phyloP scores from a whole-genome alignment of 805 yeast species.

The Sugiyamaella qingdaonensis region DNA sequence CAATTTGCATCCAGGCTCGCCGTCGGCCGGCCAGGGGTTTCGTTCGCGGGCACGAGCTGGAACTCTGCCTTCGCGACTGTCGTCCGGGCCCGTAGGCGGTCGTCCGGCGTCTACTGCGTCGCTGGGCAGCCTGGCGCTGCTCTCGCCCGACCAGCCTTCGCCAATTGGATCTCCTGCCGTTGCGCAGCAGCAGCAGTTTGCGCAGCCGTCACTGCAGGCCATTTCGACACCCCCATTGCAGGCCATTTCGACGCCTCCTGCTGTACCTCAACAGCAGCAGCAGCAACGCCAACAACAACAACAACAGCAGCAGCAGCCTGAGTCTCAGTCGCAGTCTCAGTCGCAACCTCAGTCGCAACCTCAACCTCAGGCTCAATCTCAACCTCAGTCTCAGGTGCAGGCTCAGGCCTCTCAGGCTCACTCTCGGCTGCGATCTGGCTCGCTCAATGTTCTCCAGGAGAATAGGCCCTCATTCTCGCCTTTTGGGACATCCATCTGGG shows the following conservation, averaged over 20 bases:
- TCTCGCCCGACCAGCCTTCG: conserved; percentile 28
- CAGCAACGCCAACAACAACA: conserved; percentile 7
- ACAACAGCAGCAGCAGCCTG: conserved; percentile 12
- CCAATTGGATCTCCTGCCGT: conserved; percentile 17
- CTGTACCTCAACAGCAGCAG: not conserved
- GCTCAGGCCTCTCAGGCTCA: not conserved
- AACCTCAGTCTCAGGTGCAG: not conserved
- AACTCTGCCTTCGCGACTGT: conserved; percentile 64
- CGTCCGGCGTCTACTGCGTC: conserved; percentile 22
- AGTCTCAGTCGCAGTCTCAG: conserved; percentile 6
- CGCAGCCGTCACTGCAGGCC: not conserved
- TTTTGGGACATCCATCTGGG: conserved; percentile 29
- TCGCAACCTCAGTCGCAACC: conserved; percentile 9
- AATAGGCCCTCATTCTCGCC: conserved; percentile 25
- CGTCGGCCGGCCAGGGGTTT: conserved; percentile 37
- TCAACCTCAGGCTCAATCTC: not conserved
- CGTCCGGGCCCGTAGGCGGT: conserved; percentile 26
- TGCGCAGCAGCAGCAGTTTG: conserved; percentile 4
- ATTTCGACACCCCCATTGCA: not conserved
- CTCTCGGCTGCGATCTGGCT: conserved; percentile 27
- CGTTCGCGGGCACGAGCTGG: conserved; percentile 71
- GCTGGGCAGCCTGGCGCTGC: conserved; percentile 33
- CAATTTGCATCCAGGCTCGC: conserved; percentile 14
- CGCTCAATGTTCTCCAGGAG: conserved; percentile 26
- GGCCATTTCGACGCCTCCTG: not conserved